These are phyloP conservation scores for Chrysoporthe puriensis DNA, from an alignment of 2,329 filamentous ascomycete species.

Conservation along the genomic window DNA sequence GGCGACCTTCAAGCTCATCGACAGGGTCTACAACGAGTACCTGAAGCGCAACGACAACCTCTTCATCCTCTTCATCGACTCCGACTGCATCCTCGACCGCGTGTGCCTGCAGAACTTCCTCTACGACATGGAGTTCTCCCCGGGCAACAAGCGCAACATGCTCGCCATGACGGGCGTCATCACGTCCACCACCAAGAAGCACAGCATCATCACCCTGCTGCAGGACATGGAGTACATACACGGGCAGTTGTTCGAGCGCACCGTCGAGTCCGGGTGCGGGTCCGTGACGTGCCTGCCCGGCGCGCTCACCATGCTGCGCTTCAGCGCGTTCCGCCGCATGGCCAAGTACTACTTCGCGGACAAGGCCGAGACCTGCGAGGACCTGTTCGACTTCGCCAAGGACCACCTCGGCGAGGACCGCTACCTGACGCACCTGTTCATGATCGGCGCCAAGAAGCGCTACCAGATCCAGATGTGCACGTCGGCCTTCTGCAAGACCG, in stretches of 20 bases:
- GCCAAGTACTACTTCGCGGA: constrained; percentile 98
- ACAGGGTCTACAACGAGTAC: constrained; percentile 88
- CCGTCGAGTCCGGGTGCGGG: constrained; percentile 91
- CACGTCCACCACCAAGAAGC: constrained; percentile 87
- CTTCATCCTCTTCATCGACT: constrained; percentile 96
- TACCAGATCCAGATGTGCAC: constrained; percentile 99
- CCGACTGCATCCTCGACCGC: constrained; percentile 90
- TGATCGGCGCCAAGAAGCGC: constrained; percentile 91
- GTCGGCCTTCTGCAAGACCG: constrained; percentile 96
- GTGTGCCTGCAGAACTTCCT: constrained; percentile 96
- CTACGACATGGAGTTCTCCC: constrained; percentile 97
- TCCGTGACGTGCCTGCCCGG: constrained; percentile 94
- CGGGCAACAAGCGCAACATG: constrained; percentile 89
- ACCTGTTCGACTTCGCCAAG: constrained; percentile 96
- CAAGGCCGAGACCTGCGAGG: constrained; percentile 92
- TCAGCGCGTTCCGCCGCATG: constrained; percentile 95
- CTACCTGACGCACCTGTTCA: constrained; percentile 97
- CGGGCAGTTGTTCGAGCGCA: constrained; percentile 93
- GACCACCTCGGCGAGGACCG: constrained; percentile 93
- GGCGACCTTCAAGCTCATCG: constrained; percentile 87
- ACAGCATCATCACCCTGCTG: constrained; percentile 86
- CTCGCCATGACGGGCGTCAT: constrained; percentile 98
- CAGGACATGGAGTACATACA: constrained; percentile 99
- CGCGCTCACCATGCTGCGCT: constrained; percentile 92
- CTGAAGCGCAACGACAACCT: constrained; percentile 86